phyloP scores from a whole-genome alignment of 2,329 filamentous ascomycete genomes.

The Mycosphaerella sp. region DNA sequence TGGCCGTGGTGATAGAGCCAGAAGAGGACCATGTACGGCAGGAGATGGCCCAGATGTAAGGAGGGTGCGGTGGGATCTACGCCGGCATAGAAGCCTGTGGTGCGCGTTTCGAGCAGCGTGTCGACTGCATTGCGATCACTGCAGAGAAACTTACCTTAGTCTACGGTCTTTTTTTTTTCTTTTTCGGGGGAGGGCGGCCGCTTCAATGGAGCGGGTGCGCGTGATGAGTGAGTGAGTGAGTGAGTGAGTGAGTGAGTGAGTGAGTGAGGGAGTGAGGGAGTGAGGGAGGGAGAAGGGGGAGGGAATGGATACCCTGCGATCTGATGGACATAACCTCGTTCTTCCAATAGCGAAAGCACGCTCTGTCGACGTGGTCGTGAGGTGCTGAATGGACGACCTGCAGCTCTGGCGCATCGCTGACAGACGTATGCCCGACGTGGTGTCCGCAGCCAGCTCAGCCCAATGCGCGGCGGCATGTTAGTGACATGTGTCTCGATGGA shows the following conservation, averaged over 20 bases:
- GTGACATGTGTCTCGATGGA: neutral
- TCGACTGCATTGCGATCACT: conserved; percentile 51
- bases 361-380: conserved; percentile 2
- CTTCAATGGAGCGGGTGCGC: no score
- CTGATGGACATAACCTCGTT: conserved; percentile 67
- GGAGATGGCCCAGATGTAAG: conserved; percentile 71
- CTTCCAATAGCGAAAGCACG: conserved; percentile 57
- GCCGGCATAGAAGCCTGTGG: conserved; percentile 70
- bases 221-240: neutral
- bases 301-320: conserved; percentile 56
- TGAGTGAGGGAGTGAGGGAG: neutral
- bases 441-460: neutral
- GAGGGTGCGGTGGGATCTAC: conserved; percentile 76
- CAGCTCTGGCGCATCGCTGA: neutral
- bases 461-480: neutral
- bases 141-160: conserved; percentile 8
- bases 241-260: neutral
- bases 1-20: conserved; percentile 77
- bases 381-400: neutral
- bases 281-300: no score
- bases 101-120: conserved; percentile 56
- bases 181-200: no score
- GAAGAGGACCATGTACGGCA: conserved; percentile 76
- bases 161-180: neutral
- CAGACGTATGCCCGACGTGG: neutral